A percentile compares a stretch with the other conserved stretches of the same genome.
Evolutionary conservation across 768 basidiomycete genomes (phyloP).

Genomic region (Zangia roseola): DNA sequence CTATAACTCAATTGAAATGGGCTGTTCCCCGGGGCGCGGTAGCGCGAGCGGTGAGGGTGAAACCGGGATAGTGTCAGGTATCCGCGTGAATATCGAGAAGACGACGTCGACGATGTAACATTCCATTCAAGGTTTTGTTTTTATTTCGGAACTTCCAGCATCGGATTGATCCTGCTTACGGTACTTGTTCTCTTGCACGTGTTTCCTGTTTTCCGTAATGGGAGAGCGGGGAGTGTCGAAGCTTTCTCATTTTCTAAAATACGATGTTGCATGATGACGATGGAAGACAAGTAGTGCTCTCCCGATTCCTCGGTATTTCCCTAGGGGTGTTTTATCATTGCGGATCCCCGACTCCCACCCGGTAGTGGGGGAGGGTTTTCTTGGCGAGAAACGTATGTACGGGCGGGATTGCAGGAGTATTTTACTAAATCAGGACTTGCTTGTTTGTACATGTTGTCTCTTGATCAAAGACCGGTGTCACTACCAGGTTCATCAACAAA

Average conservation of each 20-base stretch:
- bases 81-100: constrained; percentile 64
- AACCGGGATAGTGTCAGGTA: constrained; percentile 34
- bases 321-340: constrained; percentile 1
- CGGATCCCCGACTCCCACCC: no score
- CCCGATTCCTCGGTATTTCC: constrained; percentile 8
- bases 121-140: constrained; percentile 6
- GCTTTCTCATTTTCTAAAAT: constrained; percentile 23
- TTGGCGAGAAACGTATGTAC: no score
- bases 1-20: constrained; percentile 42
- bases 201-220: constrained; percentile 8
- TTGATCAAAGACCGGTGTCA: no score
- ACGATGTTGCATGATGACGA: constrained; percentile 11
- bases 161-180: constrained; percentile 27
- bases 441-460: no score
- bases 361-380: no score
- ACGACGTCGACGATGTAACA: constrained; percentile 48
- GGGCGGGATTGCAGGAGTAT: no score
- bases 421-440: no score
- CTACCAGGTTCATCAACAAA: no score
- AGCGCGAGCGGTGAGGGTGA: constrained; percentile 26
- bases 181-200: constrained; percentile 23
- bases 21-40: constrained; percentile 11
- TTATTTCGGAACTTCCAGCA: constrained; percentile 26
- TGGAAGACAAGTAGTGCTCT: constrained; percentile 16
- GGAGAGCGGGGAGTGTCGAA: constrained; percentile 10